A percentile compares a stretch with the other conserved stretches of the same genome.
These are phyloP conservation scores for Globisporangium perplexum DNA, from an alignment of 352 stramenopile genomes.

Conservation along the genomic window DNA sequence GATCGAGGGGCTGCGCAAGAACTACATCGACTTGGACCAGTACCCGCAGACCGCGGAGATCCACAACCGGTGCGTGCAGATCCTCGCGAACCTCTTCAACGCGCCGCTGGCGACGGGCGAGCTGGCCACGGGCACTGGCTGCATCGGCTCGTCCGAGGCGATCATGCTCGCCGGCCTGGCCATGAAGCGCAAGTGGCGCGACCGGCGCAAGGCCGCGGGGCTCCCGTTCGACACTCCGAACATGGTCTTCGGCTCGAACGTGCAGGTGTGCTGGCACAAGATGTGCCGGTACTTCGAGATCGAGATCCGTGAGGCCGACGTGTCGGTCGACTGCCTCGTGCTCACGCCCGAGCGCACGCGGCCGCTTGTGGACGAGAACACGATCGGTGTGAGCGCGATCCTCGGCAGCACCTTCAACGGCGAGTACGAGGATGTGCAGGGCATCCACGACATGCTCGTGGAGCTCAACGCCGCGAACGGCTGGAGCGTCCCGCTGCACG, in stretches of 20 bases:
- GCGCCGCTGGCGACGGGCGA: slow-evolving; percentile 51
- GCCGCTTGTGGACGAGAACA: slow-evolving; percentile 89
- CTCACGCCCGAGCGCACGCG: slow-evolving; percentile 76
- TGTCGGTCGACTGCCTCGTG: slow-evolving; percentile 81
- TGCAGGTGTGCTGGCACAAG: slow-evolving; percentile 93
- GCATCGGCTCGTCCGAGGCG: slow-evolving; percentile 90
- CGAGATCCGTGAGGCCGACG: slow-evolving; percentile 83
- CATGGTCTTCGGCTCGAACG: slow-evolving; percentile 91
- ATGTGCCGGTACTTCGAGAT: slow-evolving; percentile 95
- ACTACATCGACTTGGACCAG: slow-evolving; percentile 92
- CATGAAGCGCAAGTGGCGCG: slow-evolving; percentile 90
- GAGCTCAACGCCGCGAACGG: slow-evolving; percentile 80
- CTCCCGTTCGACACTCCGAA: slow-evolving; percentile 86
- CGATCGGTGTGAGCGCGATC: slow-evolving; percentile 89
- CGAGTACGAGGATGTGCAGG: slow-evolving; percentile 90
- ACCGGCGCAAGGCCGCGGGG: slow-evolving; percentile 71
- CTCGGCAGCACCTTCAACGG: slow-evolving; percentile 92
- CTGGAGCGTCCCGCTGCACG: slow-evolving; percentile 86
- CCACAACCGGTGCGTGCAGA: slow-evolving; percentile 91
- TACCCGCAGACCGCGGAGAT: slow-evolving; percentile 92
- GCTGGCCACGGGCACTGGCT: slow-evolving; percentile 78
- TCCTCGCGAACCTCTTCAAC: slow-evolving; percentile 90
- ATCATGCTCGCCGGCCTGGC: slow-evolving; percentile 89
- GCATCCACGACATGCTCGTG: slow-evolving; percentile 85
- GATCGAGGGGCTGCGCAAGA: slow-evolving; percentile 84